phyloP scores from a whole-genome alignment of 2,329 filamentous ascomycete species.

The Exophiala oligosperma region DNA sequence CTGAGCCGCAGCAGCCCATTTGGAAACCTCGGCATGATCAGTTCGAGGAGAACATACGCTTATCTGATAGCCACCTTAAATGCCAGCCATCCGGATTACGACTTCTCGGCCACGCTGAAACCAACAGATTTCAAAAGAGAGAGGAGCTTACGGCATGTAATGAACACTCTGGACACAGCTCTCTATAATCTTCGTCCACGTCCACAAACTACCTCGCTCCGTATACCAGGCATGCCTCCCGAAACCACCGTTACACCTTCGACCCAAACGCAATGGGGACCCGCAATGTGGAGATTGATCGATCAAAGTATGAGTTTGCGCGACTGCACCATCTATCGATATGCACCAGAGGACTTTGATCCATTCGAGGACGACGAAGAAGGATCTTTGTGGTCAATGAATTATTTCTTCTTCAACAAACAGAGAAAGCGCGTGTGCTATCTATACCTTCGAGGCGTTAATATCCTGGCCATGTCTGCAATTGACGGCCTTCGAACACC shows the following conservation, averaged over 20 bases:
- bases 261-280: constrained; percentile 68
- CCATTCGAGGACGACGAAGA: constrained; percentile 92
- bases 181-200: constrained; percentile 80
- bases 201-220: constrained; percentile 38
- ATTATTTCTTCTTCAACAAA: constrained; percentile 99
- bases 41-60: constrained; percentile 87
- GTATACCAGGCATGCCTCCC: constrained; percentile 32
- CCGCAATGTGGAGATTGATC: constrained; percentile 86
- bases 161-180: constrained; percentile 83
- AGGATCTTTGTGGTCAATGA: constrained; percentile 88
- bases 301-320: constrained; percentile 93
- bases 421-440: constrained; percentile 89
- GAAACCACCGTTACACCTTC: constrained; percentile 43
- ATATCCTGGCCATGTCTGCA: constrained; percentile 67
- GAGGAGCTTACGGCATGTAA: constrained; percentile 74
- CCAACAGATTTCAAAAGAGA: constrained; percentile 89
- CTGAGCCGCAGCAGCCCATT: constrained; percentile 88
- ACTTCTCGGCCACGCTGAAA: constrained; percentile 89
- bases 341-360: constrained; percentile 77
- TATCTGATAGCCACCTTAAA: constrained; percentile 97
- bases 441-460: constrained; percentile 83
- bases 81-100: constrained; percentile 92
- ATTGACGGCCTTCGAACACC: constrained; percentile 49
- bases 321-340: constrained; percentile 86
- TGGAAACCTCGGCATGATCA: constrained; percentile 82